Evolutionary conservation across 2,329 filamentous ascomycete genomes (phyloP), one percentile per base, ranked within the genome.

Genomic region (Fusarium foetens): DNA sequence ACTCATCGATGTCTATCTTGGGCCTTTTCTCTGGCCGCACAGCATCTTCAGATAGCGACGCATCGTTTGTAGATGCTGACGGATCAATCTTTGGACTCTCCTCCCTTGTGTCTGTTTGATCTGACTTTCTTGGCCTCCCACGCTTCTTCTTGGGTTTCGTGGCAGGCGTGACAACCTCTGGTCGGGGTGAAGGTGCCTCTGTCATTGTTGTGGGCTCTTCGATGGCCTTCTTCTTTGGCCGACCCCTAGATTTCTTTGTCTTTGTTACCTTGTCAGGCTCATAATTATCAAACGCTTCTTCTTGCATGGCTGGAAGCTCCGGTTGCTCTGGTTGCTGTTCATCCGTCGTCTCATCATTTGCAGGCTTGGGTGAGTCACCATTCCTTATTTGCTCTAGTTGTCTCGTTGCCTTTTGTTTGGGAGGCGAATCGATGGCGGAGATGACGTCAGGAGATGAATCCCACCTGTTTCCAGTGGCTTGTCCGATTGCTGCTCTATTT

Each of bases 71-170:
- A 12, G 48, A 59, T 9, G 39, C 21, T 27, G 43, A 55, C 16
- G 48, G 45, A n/a, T 51, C 54, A 17, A 63, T 19, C 19, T 67
- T 49, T 10, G 58, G 62, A 19, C 46, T 70, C 13, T 73, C 42
- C 14, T 68, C 63, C 9, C 58, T 54, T 25, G 57, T 36, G 41
- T 63, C 19, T 53, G 42, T 59, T 45, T 76, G 76, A 29, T 78
- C 78, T 5, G 75, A 68, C 62, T 85, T 86, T 63, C 79, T 82
- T 21, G 84, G 84, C 25, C 84, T 79, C 8, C 85, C 85, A 54
- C 84, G 79, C 65, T 80, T 83, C 74, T 80, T 83, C 60, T 80
- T 82, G 58, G 70, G 45, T 43, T 68, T 73, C 38, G 53, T 52
- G 31, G 39, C 45, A 21, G 42, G 39, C 39, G 71, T 70, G 36